These are phyloP conservation scores for Apiospora pterosperma DNA, from an alignment of 2,329 filamentous ascomycete genomes.

Conservation along the genomic window DNA sequence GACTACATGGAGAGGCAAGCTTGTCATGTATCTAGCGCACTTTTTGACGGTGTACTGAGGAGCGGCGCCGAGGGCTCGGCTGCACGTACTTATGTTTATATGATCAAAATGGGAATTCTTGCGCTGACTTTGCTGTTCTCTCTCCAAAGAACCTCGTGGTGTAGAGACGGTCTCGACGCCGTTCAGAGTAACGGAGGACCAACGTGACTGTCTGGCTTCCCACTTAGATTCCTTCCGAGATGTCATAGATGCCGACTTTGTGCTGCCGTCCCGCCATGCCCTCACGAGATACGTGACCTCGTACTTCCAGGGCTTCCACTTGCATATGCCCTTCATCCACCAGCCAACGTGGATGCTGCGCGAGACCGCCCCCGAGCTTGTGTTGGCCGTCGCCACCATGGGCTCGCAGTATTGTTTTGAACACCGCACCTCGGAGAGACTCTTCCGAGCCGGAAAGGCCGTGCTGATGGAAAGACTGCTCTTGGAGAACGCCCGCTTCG, in stretches of 20 bases:
- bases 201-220: conserved; percentile 21
- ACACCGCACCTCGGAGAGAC: conserved; percentile 27
- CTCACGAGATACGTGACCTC: conserved; percentile 32
- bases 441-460: conserved; percentile 30
- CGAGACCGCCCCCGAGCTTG: conserved; percentile 28
- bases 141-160: conserved; percentile 8
- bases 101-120: neutral
- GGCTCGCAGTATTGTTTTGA: conserved; percentile 38
- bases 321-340: conserved; percentile 36
- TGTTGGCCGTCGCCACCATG: conserved; percentile 29
- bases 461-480: conserved; percentile 28
- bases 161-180: conserved; percentile 8
- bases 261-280: conserved; percentile 32
- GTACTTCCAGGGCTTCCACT: conserved; percentile 34
- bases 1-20: neutral
- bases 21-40: neutral
- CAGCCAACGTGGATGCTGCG: conserved; percentile 28
- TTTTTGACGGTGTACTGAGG: neutral
- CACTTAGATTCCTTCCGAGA: conserved; percentile 24
- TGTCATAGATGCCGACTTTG: conserved; percentile 26
- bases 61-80: neutral
- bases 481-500: conserved; percentile 19
- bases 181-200: conserved; percentile 28
- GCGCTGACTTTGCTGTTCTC: conserved; percentile 4
- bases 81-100: neutral